Evolutionary conservation across 495 filamentous ascomycete species (phyloP).

Genomic region (Sordaria brevicollis): DNA sequence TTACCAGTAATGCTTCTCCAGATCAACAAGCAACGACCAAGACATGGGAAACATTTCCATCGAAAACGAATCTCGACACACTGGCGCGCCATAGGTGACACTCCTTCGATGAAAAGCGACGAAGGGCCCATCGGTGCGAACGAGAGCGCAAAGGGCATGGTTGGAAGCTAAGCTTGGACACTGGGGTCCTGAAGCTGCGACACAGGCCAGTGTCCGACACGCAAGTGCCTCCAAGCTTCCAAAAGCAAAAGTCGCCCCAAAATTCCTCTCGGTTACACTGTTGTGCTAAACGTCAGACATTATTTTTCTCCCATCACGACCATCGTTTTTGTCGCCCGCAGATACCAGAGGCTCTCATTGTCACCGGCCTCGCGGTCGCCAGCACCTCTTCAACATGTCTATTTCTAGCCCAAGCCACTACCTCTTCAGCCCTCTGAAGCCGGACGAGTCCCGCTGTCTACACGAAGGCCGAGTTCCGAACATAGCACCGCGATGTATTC

Average conservation of each 20-base stretch:
- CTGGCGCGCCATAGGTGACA: background rate
- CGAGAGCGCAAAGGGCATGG: background rate
- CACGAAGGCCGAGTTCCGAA: background rate
- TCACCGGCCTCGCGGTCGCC: background rate
- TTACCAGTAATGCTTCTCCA: background rate
- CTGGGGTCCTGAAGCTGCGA: background rate
- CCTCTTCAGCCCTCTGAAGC: background rate
- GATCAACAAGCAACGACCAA: background rate
- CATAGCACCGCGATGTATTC: background rate
- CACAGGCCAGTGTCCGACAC: background rate
- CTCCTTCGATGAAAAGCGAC: background rate
- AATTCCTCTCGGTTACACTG: background rate
- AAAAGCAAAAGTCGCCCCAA: background rate
- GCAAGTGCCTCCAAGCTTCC: background rate
- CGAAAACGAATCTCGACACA: background rate
- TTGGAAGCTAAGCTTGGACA: background rate
- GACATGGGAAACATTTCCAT: background rate
- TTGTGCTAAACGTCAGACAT: background rate
- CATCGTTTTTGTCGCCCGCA: background rate
- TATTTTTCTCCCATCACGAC: background rate
- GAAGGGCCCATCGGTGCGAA: background rate
- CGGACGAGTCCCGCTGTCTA: background rate
- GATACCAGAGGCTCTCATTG: background rate
- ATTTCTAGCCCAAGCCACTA: background rate
- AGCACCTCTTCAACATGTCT: background rate